Conservation (phyloP, 2,329 filamentous ascomycete species). For the Trichoderma sp. region DNA sequence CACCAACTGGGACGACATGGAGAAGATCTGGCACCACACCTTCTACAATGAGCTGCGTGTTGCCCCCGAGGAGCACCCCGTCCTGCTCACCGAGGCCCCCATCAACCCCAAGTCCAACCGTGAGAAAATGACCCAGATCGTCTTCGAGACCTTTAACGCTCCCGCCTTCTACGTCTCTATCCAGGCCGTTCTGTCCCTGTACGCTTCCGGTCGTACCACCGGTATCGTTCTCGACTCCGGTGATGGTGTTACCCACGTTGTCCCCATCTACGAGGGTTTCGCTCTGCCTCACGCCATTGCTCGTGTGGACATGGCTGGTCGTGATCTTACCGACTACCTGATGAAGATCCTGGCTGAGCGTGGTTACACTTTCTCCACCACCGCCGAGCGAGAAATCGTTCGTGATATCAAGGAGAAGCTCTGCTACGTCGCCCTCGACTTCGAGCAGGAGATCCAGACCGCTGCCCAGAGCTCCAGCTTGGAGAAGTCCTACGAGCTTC, state of each 20-base stretch:
- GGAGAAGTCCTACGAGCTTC: slow-evolving; percentile 99
- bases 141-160: slow-evolving; percentile 99
- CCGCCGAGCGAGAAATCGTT: slow-evolving; percentile 99
- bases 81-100: slow-evolving; percentile 97
- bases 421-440: slow-evolving; percentile 99
- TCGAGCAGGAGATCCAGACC: slow-evolving; percentile 99
- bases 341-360: slow-evolving; percentile 99
- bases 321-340: slow-evolving; percentile 99
- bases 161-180: slow-evolving; percentile 99
- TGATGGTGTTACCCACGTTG: slow-evolving; percentile 99
- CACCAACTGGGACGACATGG: slow-evolving; percentile 99
- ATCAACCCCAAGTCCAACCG: slow-evolving; percentile 99
- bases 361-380: slow-evolving; percentile 99
- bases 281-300: slow-evolving; percentile 99
- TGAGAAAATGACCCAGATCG: slow-evolving; percentile 99
- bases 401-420: slow-evolving; percentile 99
- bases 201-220: slow-evolving; percentile 99
- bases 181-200: slow-evolving; percentile 98
- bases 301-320: slow-evolving; percentile 99
- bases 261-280: slow-evolving; percentile 99
- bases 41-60: slow-evolving; percentile 99
- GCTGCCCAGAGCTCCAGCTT: slow-evolving; percentile 97
- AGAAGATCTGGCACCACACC: slow-evolving; percentile 99
- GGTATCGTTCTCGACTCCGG: slow-evolving; percentile 99
- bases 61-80: slow-evolving; percentile 98